These are phyloP conservation scores for Karstenula rhodostoma DNA, from an alignment of 2,329 filamentous ascomycete species.

Conservation along the genomic window DNA sequence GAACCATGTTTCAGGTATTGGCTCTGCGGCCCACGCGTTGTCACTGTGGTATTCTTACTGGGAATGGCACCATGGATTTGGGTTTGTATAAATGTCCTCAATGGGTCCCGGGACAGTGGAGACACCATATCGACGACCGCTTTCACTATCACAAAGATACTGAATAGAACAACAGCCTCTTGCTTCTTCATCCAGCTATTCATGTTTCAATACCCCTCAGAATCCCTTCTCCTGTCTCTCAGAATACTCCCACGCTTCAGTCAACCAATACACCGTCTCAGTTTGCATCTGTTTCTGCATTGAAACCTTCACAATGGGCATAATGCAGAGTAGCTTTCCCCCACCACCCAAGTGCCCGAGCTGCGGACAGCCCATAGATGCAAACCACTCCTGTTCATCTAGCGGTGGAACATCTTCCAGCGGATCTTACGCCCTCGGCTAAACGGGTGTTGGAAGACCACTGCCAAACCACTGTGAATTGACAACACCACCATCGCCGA, in stretches of 20 bases:
- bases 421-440: constrained; percentile 14
- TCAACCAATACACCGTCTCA: neutral
- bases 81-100: constrained; percentile 15
- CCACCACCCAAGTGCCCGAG: constrained; percentile 30
- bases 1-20: constrained; percentile 8
- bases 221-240: neutral
- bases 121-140: neutral
- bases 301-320: constrained; percentile 22
- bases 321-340: constrained; percentile 31
- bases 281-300: neutral
- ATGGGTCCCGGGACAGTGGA: neutral
- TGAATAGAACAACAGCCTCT: neutral
- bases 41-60: neutral
- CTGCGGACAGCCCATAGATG: constrained; percentile 22
- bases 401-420: constrained; percentile 21
- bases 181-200: neutral
- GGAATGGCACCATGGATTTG: neutral
- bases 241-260: neutral
- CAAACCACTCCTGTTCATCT: constrained; percentile 24
- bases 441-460: neutral
- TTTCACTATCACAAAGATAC: neutral
- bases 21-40: neutral
- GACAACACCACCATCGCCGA: neutral
- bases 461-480: neutral
- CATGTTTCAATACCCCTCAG: constrained; percentile 2